Conservation (phyloP, 2,329 filamentous ascomycete species). For the Phoma sp. region DNA sequence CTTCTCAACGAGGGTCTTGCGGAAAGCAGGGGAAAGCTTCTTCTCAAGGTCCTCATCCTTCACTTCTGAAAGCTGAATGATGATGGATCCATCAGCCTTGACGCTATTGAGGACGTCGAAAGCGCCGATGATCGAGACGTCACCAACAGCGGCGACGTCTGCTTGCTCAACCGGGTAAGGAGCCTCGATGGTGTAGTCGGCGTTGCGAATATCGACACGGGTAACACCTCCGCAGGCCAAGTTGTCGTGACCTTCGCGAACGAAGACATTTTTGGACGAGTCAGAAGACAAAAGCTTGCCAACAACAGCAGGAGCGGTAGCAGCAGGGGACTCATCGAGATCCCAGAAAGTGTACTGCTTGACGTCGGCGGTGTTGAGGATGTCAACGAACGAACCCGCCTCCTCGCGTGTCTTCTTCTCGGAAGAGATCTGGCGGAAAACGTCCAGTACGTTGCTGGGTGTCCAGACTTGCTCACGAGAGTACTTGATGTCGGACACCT, state of each 20-base stretch:
- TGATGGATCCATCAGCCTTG: constrained; percentile 72
- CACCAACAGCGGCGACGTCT: constrained; percentile 78
- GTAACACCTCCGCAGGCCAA: constrained; percentile 75
- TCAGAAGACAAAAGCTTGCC: constrained; percentile 66
- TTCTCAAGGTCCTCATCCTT: constrained; percentile 92
- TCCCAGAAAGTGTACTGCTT: constrained; percentile 97
- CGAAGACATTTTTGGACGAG: constrained; percentile 65
- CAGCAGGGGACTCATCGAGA: constrained; percentile 73
- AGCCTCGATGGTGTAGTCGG: constrained; percentile 81
- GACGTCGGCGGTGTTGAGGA: constrained; percentile 61
- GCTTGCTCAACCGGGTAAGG: constrained; percentile 81
- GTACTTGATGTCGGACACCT: constrained; percentile 88
- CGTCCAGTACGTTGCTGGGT: constrained; percentile 57
- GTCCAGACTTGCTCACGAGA: constrained; percentile 72
- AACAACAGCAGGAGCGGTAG: constrained; percentile 67
- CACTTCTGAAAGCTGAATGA: constrained; percentile 77
- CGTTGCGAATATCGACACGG: constrained; percentile 83
- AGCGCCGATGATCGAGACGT: constrained; percentile 79
- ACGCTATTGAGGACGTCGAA: constrained; percentile 75
- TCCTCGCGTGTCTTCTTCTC: constrained; percentile 49
- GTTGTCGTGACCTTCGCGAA: constrained; percentile 66
- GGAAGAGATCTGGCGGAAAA: constrained; percentile 55
- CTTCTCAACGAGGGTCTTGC: constrained; percentile 74
- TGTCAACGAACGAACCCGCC: constrained; percentile 56
- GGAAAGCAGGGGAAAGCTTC: constrained; percentile 73